These are phyloP conservation scores for Lactarius vividus DNA, from an alignment of 768 basidiomycete species.

Conservation along the genomic window DNA sequence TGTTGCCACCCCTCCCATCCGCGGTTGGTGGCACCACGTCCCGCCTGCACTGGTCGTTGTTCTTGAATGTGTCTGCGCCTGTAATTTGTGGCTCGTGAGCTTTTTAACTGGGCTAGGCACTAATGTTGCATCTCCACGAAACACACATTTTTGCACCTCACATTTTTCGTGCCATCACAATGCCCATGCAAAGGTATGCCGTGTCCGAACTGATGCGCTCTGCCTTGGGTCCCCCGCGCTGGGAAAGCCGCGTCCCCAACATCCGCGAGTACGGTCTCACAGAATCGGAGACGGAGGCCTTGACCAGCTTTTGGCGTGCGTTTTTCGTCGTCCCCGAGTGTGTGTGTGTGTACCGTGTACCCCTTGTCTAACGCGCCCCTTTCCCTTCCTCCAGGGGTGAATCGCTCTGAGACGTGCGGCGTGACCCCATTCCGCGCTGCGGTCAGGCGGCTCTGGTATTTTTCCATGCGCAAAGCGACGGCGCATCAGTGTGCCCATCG, in stretches of 20 bases:
- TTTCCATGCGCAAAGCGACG: neutral
- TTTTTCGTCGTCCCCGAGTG: neutral
- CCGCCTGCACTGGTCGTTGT: too few species aligned
- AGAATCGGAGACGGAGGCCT: neutral
- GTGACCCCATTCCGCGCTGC: neutral
- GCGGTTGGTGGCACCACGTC: neutral
- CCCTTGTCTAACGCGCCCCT: neutral
- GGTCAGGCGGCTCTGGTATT: neutral
- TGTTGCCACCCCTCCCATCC: neutral
- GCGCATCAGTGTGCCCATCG: neutral
- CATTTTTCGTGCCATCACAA: neutral
- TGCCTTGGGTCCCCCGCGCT: neutral
- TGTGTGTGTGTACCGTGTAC: too few species aligned
- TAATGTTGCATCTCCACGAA: neutral
- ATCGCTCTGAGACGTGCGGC: neutral
- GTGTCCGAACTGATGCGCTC: neutral
- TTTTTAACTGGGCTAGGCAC: neutral
- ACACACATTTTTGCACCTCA: neutral
- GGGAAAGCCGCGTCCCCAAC: neutral
- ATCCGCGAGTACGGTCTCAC: conserved; percentile 3
- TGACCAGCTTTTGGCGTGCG: conserved; percentile 1
- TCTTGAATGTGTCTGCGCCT: too few species aligned
- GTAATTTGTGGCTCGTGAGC: too few species aligned
- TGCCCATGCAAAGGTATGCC: neutral
- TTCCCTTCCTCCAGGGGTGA: neutral